Base-by-base conservation (phyloP, 2,329 filamentous ascomycete species). In the Trichoderma koningii region DNA sequence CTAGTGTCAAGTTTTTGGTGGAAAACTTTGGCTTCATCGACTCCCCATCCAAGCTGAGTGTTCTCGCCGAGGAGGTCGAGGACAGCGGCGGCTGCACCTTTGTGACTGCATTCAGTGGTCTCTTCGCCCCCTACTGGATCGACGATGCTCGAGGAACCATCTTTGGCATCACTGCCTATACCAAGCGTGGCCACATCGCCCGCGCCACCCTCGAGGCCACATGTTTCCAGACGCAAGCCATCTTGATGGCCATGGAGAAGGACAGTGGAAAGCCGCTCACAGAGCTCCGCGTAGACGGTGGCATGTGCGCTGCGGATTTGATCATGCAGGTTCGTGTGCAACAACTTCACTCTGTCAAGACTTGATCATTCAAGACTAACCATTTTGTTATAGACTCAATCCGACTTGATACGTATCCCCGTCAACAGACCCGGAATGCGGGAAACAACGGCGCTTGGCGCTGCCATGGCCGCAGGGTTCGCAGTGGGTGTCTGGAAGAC, bases 91-190 rank as follows among this genome's bases (percentile, higher is more conserved):
- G 91, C 9, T 88, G 89, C 71, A 86, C 90, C 19, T 85, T 93
- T 71, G 91, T 93, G 66, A 93, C 90, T 10, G 91, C 90, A 10
- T 93, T 93, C 75, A 91, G 87, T 75, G 90, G 90, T 56, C 82
- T 93, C 3, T 93, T 93, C 74, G 90, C 90, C 0, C 91, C 91
- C 0, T 93, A 93, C 78, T 93, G 90, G 91, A 90, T 93, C 68
- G 90, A 93, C 74, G 89, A 93, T 77, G 90, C 90, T 1, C 85
- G 90, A 72, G 91, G 90, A 65, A 93, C 90, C 48, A 90, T 92
- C 70, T 91, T 91, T 70, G 89, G 89, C 51, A 90, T 92, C 71
- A 92, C 90, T 0, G 87, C 91, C 67, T 89, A 90, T 77, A 93
- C 90, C 0, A 83, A 91, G 74, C 85, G 85, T 42, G 90, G 90